Evolutionary conservation across 116 monocot species (phyloP).

Genomic region (Posidonia oceanica): DNA sequence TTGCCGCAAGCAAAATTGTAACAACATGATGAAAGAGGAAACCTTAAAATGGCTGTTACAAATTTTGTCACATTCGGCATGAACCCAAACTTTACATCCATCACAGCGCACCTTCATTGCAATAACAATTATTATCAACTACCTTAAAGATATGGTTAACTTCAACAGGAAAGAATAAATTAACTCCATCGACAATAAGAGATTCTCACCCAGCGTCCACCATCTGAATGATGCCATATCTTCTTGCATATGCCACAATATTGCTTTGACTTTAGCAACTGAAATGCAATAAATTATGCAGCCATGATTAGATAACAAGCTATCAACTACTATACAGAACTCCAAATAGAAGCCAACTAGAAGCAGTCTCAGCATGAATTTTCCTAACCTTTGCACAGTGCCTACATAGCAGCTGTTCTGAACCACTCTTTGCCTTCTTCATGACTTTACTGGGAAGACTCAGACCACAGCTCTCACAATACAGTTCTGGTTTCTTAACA

Average conservation of each 20-base stretch:
- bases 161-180: background rate
- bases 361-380: background rate
- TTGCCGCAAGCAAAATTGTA: too few species aligned
- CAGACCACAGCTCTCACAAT: conserved; percentile 63
- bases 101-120: conserved; percentile 66
- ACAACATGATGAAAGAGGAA: background rate
- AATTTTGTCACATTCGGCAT: conserved; percentile 87
- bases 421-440: conserved; percentile 37
- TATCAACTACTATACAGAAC: background rate
- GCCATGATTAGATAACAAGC: background rate
- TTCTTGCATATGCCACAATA: conserved; percentile 97
- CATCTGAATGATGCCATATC: conserved; percentile 86
- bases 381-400: conserved; percentile 60
- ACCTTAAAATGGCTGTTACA: conserved; percentile 55
- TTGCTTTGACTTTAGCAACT: conserved; percentile 78
- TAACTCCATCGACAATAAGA: background rate
- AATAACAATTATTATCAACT: conserved; percentile 1
- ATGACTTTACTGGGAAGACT: conserved; percentile 31
- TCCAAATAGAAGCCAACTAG: too few species aligned
- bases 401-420: conserved; percentile 50
- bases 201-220: conserved; percentile 72
- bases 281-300: conserved; percentile 8
- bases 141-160: background rate
- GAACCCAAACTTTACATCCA: conserved; percentile 90
- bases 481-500: conserved; percentile 19